A percentile compares a stretch with the other conserved stretches of the same genome.
Conservation (phyloP, 805 yeast species). For the Scheffersomyces ergatensis region DNA sequence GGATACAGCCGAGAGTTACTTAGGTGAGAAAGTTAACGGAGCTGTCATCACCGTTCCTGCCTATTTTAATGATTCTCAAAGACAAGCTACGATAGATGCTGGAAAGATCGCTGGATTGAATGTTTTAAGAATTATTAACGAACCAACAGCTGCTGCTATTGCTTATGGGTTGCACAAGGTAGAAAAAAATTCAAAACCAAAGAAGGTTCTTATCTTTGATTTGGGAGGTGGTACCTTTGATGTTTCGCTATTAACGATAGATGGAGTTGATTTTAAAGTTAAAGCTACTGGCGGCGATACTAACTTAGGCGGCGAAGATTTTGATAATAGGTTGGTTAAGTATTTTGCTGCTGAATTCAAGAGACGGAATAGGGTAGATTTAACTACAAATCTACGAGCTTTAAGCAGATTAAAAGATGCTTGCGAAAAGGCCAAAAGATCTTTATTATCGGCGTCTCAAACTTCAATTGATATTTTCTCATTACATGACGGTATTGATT, state of each 20-base stretch:
- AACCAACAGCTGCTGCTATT: conserved; percentile 83
- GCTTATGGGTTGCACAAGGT: conserved; percentile 40
- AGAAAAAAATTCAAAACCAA: conserved; percentile 23
- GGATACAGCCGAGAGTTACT: conserved; percentile 62
- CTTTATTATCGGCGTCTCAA: conserved; percentile 91
- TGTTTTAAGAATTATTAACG: conserved; percentile 88
- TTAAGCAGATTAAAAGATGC: conserved; percentile 93
- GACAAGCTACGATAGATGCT: conserved; percentile 94
- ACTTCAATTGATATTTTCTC: conserved; percentile 96
- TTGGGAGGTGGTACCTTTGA: conserved; percentile 98
- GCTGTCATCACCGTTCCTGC: conserved; percentile 88
- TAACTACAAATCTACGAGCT: conserved; percentile 78
- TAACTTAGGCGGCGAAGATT: conserved; percentile 97
- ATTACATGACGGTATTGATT: conserved; percentile 90
- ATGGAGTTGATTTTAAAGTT: conserved; percentile 90
- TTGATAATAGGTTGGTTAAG: conserved; percentile 83
- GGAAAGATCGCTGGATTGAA: conserved; percentile 92
- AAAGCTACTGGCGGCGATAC: conserved; percentile 95
- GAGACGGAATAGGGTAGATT: conserved; percentile 87
- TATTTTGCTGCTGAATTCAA: conserved; percentile 91
- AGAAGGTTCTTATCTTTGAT: conserved; percentile 88
- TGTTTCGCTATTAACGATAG: conserved; percentile 84
- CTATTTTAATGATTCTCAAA: conserved; percentile 76
- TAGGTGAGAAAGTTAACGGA: conserved; percentile 45
- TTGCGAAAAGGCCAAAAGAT: conserved; percentile 97